phyloP scores from a whole-genome alignment of 1,284 basidiomycete species.

The Lignosus rhinocerotis region DNA sequence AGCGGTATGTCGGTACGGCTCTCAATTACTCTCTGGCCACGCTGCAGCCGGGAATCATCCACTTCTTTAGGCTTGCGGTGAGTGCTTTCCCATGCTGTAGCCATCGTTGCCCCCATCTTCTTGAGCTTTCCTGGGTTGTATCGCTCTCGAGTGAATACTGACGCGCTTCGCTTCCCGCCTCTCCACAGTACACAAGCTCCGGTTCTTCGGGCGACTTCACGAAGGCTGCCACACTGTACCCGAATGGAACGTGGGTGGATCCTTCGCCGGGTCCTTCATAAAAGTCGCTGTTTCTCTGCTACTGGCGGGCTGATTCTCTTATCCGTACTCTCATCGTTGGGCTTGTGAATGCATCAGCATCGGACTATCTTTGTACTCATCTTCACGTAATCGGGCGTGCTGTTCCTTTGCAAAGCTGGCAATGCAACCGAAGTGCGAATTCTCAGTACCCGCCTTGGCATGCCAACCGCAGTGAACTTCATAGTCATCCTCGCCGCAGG shows the following conservation, averaged over 20 bases:
- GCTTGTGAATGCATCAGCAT: conserved; percentile 8
- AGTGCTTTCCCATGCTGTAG: conserved; percentile 36
- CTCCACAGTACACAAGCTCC: conserved; percentile 51
- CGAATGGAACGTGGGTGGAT: conserved; percentile 82
- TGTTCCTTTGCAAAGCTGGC: conserved; percentile 5
- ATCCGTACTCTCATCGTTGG: conserved; percentile 3
- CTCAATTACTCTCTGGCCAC: conserved; percentile 69
- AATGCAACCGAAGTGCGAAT: neutral
- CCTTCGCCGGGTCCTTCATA: conserved; percentile 68
- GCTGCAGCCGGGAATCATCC: conserved; percentile 63
- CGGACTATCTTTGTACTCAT: conserved; percentile 18
- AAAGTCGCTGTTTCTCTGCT: conserved; percentile 12
- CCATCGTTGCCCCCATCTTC: neutral
- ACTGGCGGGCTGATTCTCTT: neutral
- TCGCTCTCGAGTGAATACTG: conserved; percentile 1
- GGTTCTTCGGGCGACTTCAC: conserved; percentile 78
- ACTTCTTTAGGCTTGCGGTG: conserved; percentile 85
- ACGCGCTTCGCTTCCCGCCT: neutral
- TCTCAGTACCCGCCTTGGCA: neutral
- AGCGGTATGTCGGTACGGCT: conserved; percentile 67
- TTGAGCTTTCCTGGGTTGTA: neutral
- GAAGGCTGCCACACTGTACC: conserved; percentile 73
- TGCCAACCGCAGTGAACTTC: neutral
- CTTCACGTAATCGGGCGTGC: conserved; percentile 11
- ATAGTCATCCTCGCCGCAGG: neutral